These are phyloP conservation scores for Pichia pseudocactophila DNA, from an alignment of 805 yeast species.

Conservation along the genomic window DNA sequence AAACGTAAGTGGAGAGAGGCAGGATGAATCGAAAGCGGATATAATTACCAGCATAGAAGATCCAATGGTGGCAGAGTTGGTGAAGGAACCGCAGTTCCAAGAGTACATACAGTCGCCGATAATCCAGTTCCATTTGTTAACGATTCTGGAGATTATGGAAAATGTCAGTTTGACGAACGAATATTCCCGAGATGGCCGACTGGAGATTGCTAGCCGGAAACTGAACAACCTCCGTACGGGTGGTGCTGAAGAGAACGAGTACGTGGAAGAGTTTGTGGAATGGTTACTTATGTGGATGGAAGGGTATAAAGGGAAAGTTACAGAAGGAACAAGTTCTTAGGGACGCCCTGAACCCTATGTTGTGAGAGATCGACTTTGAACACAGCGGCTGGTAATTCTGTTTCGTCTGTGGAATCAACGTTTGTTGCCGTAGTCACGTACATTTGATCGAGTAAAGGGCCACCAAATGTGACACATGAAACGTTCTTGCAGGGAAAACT, in stretches of 20 bases:
- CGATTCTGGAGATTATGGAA: slow-evolving; percentile 38
- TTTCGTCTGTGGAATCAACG: slow-evolving; percentile 22
- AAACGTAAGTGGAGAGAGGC: neutral
- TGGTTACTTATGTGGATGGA: slow-evolving; percentile 11
- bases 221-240: slow-evolving; percentile 51
- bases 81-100: slow-evolving; percentile 36
- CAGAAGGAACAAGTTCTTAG: slow-evolving; percentile 17
- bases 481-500: slow-evolving; percentile 50
- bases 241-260: slow-evolving; percentile 57
- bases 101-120: slow-evolving; percentile 42
- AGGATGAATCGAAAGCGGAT: too few species aligned
- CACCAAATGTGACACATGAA: slow-evolving; percentile 67
- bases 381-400: slow-evolving; percentile 53
- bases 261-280: slow-evolving; percentile 55
- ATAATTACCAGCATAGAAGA: slow-evolving; percentile 9
- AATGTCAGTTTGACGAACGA: slow-evolving; percentile 44
- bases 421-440: slow-evolving; percentile 61
- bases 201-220: slow-evolving; percentile 52
- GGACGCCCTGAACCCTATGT: slow-evolving; percentile 27
- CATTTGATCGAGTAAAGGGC: slow-evolving; percentile 44
- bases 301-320: slow-evolving; percentile 1
- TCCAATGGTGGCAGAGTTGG: slow-evolving; percentile 22
- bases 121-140: slow-evolving; percentile 45
- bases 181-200: slow-evolving; percentile 41
- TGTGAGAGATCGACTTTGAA: slow-evolving; percentile 35